phyloP scores from a whole-genome alignment of 192 early-diverging fungal genomes.

The Backusella liffmaniae region DNA sequence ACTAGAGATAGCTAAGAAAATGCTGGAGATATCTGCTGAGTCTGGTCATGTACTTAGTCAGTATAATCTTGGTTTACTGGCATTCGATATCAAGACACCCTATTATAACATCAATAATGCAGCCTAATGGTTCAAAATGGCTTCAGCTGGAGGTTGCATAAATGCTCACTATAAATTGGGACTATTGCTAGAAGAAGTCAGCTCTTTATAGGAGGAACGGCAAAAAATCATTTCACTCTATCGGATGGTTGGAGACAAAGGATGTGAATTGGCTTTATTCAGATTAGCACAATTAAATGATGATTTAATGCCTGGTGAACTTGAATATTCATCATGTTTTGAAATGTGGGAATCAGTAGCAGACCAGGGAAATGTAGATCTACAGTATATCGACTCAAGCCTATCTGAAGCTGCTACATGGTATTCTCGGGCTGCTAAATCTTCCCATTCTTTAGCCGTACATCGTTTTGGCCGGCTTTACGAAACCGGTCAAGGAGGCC shows the following conservation, averaged over 20 bases:
- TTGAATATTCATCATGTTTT: neutral
- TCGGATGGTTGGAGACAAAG: neutral
- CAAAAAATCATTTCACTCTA: neutral
- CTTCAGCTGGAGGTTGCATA: neutral
- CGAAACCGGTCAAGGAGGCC: neutral
- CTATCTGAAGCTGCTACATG: neutral
- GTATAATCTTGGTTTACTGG: neutral
- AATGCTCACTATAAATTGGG: neutral
- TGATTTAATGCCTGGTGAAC: neutral
- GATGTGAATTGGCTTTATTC: neutral
- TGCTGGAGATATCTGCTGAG: neutral
- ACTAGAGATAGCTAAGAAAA: neutral
- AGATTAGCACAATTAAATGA: neutral
- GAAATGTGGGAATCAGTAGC: neutral
- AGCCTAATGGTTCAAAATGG: neutral
- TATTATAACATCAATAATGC: neutral
- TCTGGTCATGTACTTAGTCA: neutral
- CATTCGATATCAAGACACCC: neutral
- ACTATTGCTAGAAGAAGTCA: neutral
- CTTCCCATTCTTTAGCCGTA: neutral
- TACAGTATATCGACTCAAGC: neutral
- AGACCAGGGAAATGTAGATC: neutral
- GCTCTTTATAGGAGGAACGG: neutral
- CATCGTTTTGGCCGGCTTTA: neutral
- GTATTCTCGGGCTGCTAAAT: neutral